Percentiles rank a stretch among this genome's conserved stretches.
These are phyloP conservation scores for Penicillium cinerascens DNA, from an alignment of 495 filamentous ascomycete species.

Conservation along the genomic window DNA sequence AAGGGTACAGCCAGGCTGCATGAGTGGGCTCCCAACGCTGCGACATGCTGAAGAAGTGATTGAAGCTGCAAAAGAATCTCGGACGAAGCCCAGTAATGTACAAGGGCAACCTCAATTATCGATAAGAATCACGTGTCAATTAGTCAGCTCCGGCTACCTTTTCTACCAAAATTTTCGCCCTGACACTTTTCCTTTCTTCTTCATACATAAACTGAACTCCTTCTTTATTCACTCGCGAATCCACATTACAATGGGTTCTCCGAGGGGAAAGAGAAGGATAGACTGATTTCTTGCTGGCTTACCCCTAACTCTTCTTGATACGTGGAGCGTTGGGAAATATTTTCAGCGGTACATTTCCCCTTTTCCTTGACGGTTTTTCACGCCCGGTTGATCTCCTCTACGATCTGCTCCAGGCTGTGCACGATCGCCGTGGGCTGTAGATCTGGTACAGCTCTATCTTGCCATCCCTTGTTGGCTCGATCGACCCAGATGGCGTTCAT, in stretches of 20 bases:
- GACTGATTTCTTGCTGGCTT: conserved; percentile 44
- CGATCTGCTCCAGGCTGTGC: conserved; percentile 27
- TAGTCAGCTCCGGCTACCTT: conserved; percentile 10
- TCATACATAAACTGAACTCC: conserved; percentile 41
- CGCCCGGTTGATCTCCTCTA: conserved; percentile 20
- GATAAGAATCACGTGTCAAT: conserved; percentile 34
- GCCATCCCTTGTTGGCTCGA: conserved; percentile 45
- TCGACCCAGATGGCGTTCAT: conserved; percentile 71
- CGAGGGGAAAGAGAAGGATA: conserved; percentile 51
- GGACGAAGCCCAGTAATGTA: not conserved
- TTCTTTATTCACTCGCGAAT: conserved; percentile 49
- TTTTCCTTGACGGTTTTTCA: not conserved
- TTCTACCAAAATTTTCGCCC: conserved; percentile 23
- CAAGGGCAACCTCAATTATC: conserved; percentile 31
- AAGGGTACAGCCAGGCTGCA: conserved; percentile 54
- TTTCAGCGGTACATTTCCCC: conserved; percentile 41
- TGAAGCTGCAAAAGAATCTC: not conserved
- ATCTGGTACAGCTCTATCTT: conserved; percentile 27
- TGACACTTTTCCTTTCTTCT: conserved; percentile 35
- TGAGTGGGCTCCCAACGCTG: conserved; percentile 26
- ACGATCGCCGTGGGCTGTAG: conserved; percentile 31
- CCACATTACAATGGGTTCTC: conserved; percentile 39
- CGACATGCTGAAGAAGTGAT: conserved; percentile 13
- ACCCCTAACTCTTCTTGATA: conserved; percentile 47
- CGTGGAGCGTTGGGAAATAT: conserved; percentile 53